Conservation (phyloP, 805 yeast genomes). For the Wickerhamomyces xylosicus region DNA sequence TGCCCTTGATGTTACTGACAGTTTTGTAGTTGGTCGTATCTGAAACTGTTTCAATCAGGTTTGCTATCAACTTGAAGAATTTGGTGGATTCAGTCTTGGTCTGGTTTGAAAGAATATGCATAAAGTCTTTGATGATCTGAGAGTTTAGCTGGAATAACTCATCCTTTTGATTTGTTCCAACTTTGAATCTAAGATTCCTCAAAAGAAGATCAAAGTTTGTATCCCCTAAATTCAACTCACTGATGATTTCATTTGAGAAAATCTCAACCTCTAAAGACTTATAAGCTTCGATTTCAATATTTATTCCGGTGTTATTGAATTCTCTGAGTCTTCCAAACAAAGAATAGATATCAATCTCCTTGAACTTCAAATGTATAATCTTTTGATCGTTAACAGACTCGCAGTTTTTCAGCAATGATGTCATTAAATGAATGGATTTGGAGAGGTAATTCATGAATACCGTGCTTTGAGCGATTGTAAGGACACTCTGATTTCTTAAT, state of each 20-base stretch:
- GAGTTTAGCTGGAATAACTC: constrained; percentile 56
- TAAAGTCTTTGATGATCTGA: constrained; percentile 45
- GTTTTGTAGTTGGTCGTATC: constrained; percentile 18
- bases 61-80: constrained; percentile 43
- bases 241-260: constrained; percentile 9
- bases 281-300: constrained; percentile 15
- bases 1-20: constrained; percentile 36
- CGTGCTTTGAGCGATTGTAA: constrained; percentile 8
- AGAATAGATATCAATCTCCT: constrained; percentile 26
- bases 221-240: constrained; percentile 18
- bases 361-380: constrained; percentile 20
- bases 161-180: constrained; percentile 29
- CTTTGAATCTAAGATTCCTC: constrained; percentile 15
- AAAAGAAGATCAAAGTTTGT: constrained; percentile 7
- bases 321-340: constrained; percentile 25
- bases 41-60: constrained; percentile 21
- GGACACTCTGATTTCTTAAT: constrained; percentile 10
- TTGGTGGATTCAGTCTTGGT: constrained; percentile 34
- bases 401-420: constrained; percentile 16
- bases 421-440: constrained; percentile 13
- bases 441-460: constrained; percentile 11
- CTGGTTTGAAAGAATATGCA: constrained; percentile 34
- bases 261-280: constrained; percentile 9
- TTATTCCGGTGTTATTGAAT: constrained; percentile 28
- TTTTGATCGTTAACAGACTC: constrained; percentile 17